A percentile compares a stretch with the other conserved stretches of the same genome.
phyloP scores from a whole-genome alignment of 352 stramenopile genomes.

The Phytophthora boehmeriae region DNA sequence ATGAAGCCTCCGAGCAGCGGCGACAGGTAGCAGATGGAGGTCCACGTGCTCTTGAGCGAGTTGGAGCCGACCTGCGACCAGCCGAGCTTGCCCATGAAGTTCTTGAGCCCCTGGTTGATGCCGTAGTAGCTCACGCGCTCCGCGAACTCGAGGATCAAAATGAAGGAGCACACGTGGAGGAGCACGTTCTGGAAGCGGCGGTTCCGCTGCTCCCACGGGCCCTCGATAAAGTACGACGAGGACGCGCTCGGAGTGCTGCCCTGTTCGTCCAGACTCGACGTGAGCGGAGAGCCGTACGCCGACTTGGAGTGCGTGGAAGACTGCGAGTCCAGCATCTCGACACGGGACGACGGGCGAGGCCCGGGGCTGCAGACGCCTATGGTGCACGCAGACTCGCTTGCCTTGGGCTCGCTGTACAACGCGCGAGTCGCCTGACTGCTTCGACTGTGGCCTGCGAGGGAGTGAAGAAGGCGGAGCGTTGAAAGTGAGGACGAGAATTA shows the following conservation, averaged over 20 bases:
- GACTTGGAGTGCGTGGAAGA: constrained; percentile 70
- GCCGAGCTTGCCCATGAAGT: constrained; percentile 79
- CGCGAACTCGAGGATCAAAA: constrained; percentile 87
- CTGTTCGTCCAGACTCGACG: constrained; percentile 42
- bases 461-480: neutral
- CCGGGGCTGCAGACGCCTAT: too few species aligned
- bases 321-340: constrained; percentile 40
- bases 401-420: neutral
- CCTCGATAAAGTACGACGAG: constrained; percentile 79
- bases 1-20: constrained; percentile 85
- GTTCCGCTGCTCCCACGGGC: constrained; percentile 79
- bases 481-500: too few species aligned
- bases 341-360: too few species aligned
- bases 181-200: constrained; percentile 83
- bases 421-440: too few species aligned
- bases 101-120: constrained; percentile 89
- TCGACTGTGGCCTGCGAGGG: neutral
- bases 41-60: constrained; percentile 90
- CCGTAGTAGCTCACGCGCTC: constrained; percentile 88
- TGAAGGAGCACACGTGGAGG: constrained; percentile 86
- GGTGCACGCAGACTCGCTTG: too few species aligned
- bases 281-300: constrained; percentile 37
- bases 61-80: constrained; percentile 86
- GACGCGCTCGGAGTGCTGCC: constrained; percentile 52
- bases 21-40: constrained; percentile 86